Conservation (phyloP, 1,139 yeast species). For the Yamadazyma siamensis region DNA sequence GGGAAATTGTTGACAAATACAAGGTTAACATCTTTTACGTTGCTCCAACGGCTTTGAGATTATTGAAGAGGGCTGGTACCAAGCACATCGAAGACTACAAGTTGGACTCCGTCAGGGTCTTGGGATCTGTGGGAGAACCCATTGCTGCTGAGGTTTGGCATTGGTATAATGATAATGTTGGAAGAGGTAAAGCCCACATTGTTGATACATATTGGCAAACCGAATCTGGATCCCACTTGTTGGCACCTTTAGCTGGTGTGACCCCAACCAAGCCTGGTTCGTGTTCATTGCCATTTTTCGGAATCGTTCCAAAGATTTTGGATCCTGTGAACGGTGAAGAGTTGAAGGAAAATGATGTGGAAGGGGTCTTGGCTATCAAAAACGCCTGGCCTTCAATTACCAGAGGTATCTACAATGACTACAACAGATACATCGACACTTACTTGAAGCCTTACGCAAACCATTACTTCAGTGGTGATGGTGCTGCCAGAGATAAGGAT, state of each 20-base stretch:
- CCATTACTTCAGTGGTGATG: constrained; percentile 76
- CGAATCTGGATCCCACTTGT: constrained; percentile 73
- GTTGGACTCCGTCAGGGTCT: constrained; percentile 61
- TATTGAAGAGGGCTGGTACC: constrained; percentile 80
- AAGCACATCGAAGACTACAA: constrained; percentile 61
- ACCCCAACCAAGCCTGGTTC: constrained; percentile 80
- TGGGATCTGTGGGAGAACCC: constrained; percentile 91
- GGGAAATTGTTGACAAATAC: constrained; percentile 79
- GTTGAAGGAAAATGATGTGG: constrained; percentile 57
- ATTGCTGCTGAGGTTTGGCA: constrained; percentile 93
- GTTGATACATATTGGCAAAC: constrained; percentile 87
- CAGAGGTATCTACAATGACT: constrained; percentile 71
- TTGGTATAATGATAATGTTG: constrained; percentile 81
- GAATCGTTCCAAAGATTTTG: constrained; percentile 63
- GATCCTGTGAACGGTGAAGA: constrained; percentile 74
- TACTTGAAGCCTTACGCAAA: constrained; percentile 68
- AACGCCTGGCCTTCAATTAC: constrained; percentile 80
- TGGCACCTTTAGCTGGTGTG: constrained; percentile 68
- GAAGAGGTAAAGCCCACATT: constrained; percentile 70
- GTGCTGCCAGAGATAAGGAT: constrained; percentile 76
- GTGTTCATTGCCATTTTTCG: constrained; percentile 76
- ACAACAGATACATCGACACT: constrained; percentile 65
- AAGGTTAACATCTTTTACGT: constrained; percentile 82
- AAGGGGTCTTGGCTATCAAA: constrained; percentile 72
- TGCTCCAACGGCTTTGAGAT: constrained; percentile 85